Percentiles rank a stretch among this genome's conserved stretches.
Evolutionary conservation across 2,329 filamentous ascomycete genomes (phyloP).

Genomic region (Akanthomyces uredinophilus): DNA sequence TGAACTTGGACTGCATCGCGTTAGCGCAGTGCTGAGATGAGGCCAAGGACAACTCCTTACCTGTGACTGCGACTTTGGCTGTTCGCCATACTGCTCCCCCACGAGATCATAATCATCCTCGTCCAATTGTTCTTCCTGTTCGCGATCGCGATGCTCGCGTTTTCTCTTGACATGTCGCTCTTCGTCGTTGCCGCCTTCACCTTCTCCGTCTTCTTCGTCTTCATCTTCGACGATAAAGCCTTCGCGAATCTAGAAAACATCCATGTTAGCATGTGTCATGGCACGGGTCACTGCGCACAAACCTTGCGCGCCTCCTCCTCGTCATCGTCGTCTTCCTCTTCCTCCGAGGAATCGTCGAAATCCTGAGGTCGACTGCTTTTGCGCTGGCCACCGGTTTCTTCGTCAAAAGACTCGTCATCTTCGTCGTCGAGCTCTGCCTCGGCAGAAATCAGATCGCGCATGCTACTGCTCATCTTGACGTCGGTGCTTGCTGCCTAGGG

Average conservation of each 20-base stretch:
- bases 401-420: constrained; percentile 77
- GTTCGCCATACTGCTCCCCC: constrained; percentile 67
- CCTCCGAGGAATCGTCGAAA: constrained; percentile 82
- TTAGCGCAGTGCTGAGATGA: constrained; percentile 19
- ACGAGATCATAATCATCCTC: constrained; percentile 96
- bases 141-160: constrained; percentile 68
- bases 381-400: constrained; percentile 61
- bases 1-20: constrained; percentile 71
- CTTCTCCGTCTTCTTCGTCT: constrained; percentile 69
- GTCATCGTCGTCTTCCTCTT: constrained; percentile 89
- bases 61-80: constrained; percentile 60
- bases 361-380: constrained; percentile 33
- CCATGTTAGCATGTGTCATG: background rate
- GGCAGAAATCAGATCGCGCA: constrained; percentile 75
- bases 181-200: constrained; percentile 48
- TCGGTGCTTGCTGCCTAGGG: constrained; percentile 16
- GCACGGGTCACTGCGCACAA: constrained; percentile 24
- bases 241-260: constrained; percentile 64
- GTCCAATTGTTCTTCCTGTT: constrained; percentile 83
- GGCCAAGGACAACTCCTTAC: constrained; percentile 42
- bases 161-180: constrained; percentile 64
- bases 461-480: constrained; percentile 54
- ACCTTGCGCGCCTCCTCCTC: constrained; percentile 78
- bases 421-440: constrained; percentile 83
- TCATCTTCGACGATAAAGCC: constrained; percentile 90